phyloP scores from a whole-genome alignment of 2,329 filamentous ascomycete genomes.

The Penicillium thymicola region DNA sequence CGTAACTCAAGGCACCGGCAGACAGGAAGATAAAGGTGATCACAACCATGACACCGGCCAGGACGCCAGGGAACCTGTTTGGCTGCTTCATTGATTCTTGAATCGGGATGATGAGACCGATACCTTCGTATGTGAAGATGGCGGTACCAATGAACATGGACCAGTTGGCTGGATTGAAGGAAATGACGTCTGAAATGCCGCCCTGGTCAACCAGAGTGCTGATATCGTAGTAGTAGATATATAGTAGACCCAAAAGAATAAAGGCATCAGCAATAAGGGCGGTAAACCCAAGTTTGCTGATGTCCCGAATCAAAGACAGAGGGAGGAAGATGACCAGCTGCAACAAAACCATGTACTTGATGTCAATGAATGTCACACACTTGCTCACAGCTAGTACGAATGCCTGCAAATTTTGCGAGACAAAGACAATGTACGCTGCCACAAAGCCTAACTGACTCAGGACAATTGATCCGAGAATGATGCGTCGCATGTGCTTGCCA shows the following conservation, averaged over 20 bases:
- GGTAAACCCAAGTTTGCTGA: slow-evolving; percentile 94
- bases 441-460: slow-evolving; percentile 95
- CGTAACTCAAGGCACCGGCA: slow-evolving; percentile 91
- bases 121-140: slow-evolving; percentile 98
- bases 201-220: slow-evolving; percentile 74
- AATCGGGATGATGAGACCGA: slow-evolving; percentile 95
- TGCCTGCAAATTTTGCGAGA: slow-evolving; percentile 89
- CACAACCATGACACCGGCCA: slow-evolving; percentile 88
- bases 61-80: slow-evolving; percentile 82
- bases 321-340: slow-evolving; percentile 95
- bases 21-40: slow-evolving; percentile 87
- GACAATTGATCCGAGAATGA: slow-evolving; percentile 89
- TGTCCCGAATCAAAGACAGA: slow-evolving; percentile 89
- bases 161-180: slow-evolving; percentile 91
- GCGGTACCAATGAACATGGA: slow-evolving; percentile 97
- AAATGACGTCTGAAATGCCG: slow-evolving; percentile 74
- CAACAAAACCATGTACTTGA: slow-evolving; percentile 86
- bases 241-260: slow-evolving; percentile 86
- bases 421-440: slow-evolving; percentile 94
- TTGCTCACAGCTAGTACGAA: slow-evolving; percentile 89
- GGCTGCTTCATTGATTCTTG: slow-evolving; percentile 96
- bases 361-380: slow-evolving; percentile 79
- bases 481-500: slow-evolving; percentile 79
- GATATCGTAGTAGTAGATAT: slow-evolving; percentile 94
- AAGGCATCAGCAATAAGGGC: slow-evolving; percentile 91